These are phyloP conservation scores for Fonsecaea multimorphosa DNA, from an alignment of 2,329 filamentous ascomycete genomes.

Conservation along the genomic window DNA sequence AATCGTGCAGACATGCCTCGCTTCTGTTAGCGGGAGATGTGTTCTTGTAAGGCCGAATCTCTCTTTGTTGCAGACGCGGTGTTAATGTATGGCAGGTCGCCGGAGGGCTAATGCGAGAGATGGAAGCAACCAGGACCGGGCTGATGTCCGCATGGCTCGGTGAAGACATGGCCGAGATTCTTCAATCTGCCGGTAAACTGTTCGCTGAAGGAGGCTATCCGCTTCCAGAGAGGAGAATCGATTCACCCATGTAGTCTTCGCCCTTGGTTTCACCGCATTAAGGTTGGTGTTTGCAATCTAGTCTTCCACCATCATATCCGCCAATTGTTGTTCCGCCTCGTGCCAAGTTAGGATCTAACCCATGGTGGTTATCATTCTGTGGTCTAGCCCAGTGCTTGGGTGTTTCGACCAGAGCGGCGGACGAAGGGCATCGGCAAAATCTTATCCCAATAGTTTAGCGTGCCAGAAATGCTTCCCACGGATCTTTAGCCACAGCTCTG, in stretches of 20 bases:
- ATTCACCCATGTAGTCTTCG: not conserved
- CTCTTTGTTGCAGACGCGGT: not conserved
- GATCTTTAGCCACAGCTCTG: not conserved
- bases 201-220: constrained; percentile 9
- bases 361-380: no score
- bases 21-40: constrained; percentile 16
- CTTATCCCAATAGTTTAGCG: no score
- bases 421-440: no score
- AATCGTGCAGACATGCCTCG: constrained; percentile 42
- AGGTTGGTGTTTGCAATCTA: no score
- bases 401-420: no score
- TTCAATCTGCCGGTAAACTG: constrained; percentile 2
- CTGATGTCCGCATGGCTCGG: constrained; percentile 7
- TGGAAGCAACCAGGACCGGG: not conserved
- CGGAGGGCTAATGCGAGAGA: constrained; percentile 5
- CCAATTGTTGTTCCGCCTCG: no score
- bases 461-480: no score
- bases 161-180: constrained; percentile 6
- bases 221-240: not conserved
- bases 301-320: no score
- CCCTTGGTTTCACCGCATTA: not conserved
- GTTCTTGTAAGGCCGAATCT: constrained; percentile 14
- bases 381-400: no score
- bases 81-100: not conserved
- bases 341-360: no score